A percentile compares a stretch with the other conserved stretches of the same genome.
These are phyloP conservation scores for Mimosa bimucronata DNA, from an alignment of 306 rosid species.

Conservation along the genomic window DNA sequence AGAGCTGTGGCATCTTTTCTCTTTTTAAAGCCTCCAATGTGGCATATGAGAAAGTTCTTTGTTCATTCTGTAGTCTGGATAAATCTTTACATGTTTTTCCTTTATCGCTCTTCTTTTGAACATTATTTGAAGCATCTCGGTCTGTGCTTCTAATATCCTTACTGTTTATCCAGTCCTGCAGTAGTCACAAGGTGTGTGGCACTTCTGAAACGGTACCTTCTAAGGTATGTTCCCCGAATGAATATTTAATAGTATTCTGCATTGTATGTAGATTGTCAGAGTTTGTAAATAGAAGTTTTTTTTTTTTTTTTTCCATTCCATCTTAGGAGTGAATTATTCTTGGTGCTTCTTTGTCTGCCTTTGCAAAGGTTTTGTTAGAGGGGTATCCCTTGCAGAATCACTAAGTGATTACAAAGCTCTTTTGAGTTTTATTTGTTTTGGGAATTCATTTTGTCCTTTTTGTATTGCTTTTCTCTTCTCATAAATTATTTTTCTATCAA, in stretches of 20 bases:
- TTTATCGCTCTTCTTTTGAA: slow-evolving; percentile 29
- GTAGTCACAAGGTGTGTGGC: slow-evolving; percentile 96
- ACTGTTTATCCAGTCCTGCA: slow-evolving; percentile 84
- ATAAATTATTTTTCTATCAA: background rate
- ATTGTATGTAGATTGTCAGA: slow-evolving; percentile 20
- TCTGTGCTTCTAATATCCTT: slow-evolving; percentile 36
- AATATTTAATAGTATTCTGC: slow-evolving; percentile 26
- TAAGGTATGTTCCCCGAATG: slow-evolving; percentile 69
- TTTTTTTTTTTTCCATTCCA: too few species aligned
- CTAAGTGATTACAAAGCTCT: background rate
- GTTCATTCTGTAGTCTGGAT: background rate
- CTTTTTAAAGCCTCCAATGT: background rate
- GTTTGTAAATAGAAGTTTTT: background rate
- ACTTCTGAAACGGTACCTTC: slow-evolving; percentile 86
- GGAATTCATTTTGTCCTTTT: background rate
- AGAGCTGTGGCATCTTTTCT: background rate
- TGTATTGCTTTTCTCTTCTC: background rate
- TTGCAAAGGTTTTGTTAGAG: background rate
- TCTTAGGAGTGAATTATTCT: background rate
- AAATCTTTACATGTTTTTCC: slow-evolving; percentile 17
- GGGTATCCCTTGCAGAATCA: background rate
- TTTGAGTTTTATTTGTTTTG: background rate
- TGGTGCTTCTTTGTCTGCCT: background rate
- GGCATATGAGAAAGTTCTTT: background rate
- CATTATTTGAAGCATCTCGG: slow-evolving; percentile 17